Base-by-base conservation (phyloP, 139 green algal species). In the Zygnema cylindricum region DNA sequence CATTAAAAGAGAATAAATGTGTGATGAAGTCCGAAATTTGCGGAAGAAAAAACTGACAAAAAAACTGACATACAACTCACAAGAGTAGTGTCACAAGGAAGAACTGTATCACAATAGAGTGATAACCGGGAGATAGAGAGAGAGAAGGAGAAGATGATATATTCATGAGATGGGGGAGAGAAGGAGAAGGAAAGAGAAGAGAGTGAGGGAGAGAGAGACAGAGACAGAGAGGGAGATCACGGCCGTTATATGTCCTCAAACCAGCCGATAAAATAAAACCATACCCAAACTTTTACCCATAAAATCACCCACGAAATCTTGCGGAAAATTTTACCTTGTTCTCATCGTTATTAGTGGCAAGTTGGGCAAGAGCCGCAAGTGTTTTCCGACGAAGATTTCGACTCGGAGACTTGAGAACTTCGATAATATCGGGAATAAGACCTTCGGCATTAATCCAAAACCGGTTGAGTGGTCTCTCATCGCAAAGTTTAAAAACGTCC, bases 261-360 rank as follows among this genome's bases (percentile, higher is more conserved):
- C 30, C 30, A 73, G 30, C 57, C 30, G 57, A 73, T 73, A 30
- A 73, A n/a, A n/a, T n/a, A n/a, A n/a, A n/a, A n/a, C n/a, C n/a
- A n/a, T n/a, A n/a, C n/a, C n/a, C n/a, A n/a, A n/a, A n/a, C n/a
- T n/a, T n/a, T n/a, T n/a, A n/a, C n/a, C n/a, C n/a, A n/a, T n/a
- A n/a, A n/a, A n/a, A n/a, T n/a, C n/a, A n/a, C n/a, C n/a, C n/a
- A n/a, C n/a, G n/a, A n/a, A n/a, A n/a, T n/a, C n/a, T n/a, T n/a
- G n/a, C n/a, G n/a, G n/a, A n/a, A n/a, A n/a, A n/a, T n/a, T 63
- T 54, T 55, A 88, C 83, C 83, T 82, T 88, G 83, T 84, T 88
- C 32, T 88, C 83, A 39, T 88, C 83, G 76, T 88, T 88, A 32
- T 77, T 57, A 33, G 32, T 84, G 1, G 83, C 69, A n/a, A 88